phyloP scores from a whole-genome alignment of 371 early-diverging fungal genomes.

The Rhizopus delemar region DNA sequence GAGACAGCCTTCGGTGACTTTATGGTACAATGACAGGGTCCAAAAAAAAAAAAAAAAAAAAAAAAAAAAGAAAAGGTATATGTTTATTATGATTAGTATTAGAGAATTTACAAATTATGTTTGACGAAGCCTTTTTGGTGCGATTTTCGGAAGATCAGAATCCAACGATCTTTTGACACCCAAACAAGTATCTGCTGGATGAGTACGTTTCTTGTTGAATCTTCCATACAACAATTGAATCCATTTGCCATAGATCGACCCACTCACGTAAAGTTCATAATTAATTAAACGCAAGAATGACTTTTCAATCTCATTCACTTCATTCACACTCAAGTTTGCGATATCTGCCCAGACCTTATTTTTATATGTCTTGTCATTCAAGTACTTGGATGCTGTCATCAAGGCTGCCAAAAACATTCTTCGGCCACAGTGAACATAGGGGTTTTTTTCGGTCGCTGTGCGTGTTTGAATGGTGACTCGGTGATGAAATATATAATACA shows the following conservation, averaged over 20 bases:
- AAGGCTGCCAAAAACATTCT: conserved; percentile 73
- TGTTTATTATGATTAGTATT: no score
- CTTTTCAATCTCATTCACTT: conserved; percentile 73
- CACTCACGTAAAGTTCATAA: conserved; percentile 68
- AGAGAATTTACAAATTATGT: neutral
- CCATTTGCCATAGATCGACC: conserved; percentile 65
- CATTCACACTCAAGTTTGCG: conserved; percentile 60
- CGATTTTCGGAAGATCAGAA: no score
- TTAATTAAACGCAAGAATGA: conserved; percentile 68
- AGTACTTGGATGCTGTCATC: conserved; percentile 71
- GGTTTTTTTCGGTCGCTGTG: neutral
- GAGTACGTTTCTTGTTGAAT: neutral
- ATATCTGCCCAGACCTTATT: conserved; percentile 76
- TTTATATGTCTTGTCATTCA: conserved; percentile 69
- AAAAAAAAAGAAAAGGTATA: no score
- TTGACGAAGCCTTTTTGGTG: neutral
- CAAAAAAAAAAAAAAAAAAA: no score
- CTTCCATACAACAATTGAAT: conserved; percentile 54
- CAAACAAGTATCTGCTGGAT: neutral
- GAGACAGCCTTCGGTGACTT: no score
- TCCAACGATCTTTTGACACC: no score
- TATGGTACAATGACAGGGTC: no score
- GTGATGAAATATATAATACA: conserved; percentile 63
- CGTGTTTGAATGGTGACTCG: conserved; percentile 27
- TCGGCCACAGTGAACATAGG: conserved; percentile 60